Conservation (phyloP, 257 asterid genomes). For the Scutellaria barbata region DNA sequence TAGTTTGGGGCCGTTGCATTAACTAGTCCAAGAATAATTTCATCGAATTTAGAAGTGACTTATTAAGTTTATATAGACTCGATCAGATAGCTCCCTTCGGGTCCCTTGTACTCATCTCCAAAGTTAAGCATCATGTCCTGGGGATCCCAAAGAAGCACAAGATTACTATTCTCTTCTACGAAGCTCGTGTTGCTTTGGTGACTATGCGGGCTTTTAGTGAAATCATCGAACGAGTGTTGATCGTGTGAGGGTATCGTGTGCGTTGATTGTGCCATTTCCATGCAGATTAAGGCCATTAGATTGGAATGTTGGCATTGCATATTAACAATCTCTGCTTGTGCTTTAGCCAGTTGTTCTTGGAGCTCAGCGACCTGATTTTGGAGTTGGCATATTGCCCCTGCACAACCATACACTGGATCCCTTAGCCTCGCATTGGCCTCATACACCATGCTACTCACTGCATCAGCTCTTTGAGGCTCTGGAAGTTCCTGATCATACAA, state of each 20-base stretch:
- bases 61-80: too few species aligned
- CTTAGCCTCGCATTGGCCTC: conserved; percentile 80
- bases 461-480: conserved; percentile 67
- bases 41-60: neutral
- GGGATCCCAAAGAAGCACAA: conserved; percentile 50
- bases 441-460: conserved; percentile 87
- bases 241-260: conserved; percentile 31
- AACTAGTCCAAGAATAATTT: neutral
- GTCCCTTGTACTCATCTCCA: too few species aligned
- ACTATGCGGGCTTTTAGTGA: conserved; percentile 30
- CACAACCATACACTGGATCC: conserved; percentile 83
- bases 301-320: conserved; percentile 73
- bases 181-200: conserved; percentile 44
- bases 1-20: neutral
- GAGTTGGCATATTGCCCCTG: conserved; percentile 76
- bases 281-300: conserved; percentile 68
- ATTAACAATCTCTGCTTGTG: conserved; percentile 69
- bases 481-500: conserved; percentile 62
- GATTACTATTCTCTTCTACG: conserved; percentile 48
- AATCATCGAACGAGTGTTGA: conserved; percentile 41
- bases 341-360: conserved; percentile 69
- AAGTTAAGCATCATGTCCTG: conserved; percentile 48
- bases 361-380: conserved; percentile 72
- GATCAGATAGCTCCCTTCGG: too few species aligned
- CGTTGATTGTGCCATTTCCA: conserved; percentile 55